Base-by-base conservation (phyloP, 108 stramenopile species). In the Asterionellopsis glacialis region DNA sequence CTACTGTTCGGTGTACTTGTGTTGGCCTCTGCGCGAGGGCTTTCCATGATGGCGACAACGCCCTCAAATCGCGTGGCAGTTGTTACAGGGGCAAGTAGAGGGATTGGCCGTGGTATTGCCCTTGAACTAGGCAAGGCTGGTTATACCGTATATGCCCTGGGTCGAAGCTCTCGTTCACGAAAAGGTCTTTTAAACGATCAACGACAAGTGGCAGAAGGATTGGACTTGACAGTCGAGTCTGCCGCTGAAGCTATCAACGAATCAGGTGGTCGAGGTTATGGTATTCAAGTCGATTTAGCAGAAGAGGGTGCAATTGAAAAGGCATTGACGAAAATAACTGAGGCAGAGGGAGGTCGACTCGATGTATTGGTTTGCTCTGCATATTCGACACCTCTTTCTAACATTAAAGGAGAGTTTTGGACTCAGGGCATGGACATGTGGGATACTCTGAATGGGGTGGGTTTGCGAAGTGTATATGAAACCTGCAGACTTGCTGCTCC, bases 31-130 rank as follows among this genome's bases (percentile, higher is more conserved):
- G 33, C 33, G 7, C 7, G 33, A 5, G 33, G 5, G 33, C 33
- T 33, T 33, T 33, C 33, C 7, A 33, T 33, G 33, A 33, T 33
- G 33, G 2, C 33, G 7, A 33, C 33, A 7, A 7, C 33, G 33
- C 33, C 33, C 33, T 33, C 33, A 57, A 39, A 39, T 5, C n/a
- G 78, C 12, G 77, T 86, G 11, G 72, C 73, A 16, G 53, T 87
- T 21, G 86, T 87, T 11, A 87, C 86, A 9, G 86, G 86, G 16
- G 80, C 82, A 1, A 65, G 55, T 51, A 70, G 86, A 61, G 85
- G 85, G 0, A 94, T 94, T 41, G 92, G 92, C 1, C 74, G 75
- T 26, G 92, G 88, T 11, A 90, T 90, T 61, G 88, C 92, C 6
- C 38, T 90, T 12, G 85, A 87, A 64, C 62, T 90, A 16, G 88